Conservation (phyloP, 495 filamentous ascomycete species). For the Aspergillus egyptiacus region DNA sequence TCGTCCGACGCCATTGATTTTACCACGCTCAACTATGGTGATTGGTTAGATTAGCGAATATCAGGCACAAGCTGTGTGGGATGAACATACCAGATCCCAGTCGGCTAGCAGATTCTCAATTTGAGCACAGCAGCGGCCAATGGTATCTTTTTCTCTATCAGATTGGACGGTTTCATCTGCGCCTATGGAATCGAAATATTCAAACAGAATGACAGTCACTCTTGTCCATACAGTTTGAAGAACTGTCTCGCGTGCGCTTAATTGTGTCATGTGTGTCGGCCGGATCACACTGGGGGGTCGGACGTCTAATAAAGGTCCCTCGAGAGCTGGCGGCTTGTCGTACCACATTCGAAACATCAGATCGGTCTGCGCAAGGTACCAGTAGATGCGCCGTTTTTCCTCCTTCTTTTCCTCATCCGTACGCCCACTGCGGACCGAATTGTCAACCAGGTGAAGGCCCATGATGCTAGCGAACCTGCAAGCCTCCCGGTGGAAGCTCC, state of each 20-base stretch:
- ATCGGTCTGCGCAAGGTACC: slow-evolving; percentile 3
- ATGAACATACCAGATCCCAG: slow-evolving; percentile 8
- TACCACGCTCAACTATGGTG: no score
- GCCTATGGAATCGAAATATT: slow-evolving; percentile 2
- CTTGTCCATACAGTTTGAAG: slow-evolving; percentile 1
- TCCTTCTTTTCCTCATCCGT: background rate
- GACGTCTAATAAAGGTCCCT: background rate
- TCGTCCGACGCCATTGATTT: no score
- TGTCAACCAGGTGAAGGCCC: slow-evolving; percentile 4
- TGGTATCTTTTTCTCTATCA: no score
- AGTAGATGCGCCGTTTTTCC: background rate
- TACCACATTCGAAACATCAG: slow-evolving; percentile 3
- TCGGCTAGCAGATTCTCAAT: background rate
- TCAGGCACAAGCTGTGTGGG: no score
- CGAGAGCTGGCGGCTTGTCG: slow-evolving; percentile 1
- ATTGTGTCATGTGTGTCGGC: slow-evolving; percentile 2
- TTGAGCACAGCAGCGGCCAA: no score
- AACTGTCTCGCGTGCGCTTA: background rate
- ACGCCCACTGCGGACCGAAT: background rate
- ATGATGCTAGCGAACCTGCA: slow-evolving; percentile 4
- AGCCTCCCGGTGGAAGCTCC: slow-evolving; percentile 9
- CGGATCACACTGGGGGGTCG: background rate
- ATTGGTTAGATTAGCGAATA: no score
- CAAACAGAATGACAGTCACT: background rate
- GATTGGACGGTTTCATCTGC: no score